phyloP scores from a whole-genome alignment of 306 rosid species.

The Pterocarpus santalinus region DNA sequence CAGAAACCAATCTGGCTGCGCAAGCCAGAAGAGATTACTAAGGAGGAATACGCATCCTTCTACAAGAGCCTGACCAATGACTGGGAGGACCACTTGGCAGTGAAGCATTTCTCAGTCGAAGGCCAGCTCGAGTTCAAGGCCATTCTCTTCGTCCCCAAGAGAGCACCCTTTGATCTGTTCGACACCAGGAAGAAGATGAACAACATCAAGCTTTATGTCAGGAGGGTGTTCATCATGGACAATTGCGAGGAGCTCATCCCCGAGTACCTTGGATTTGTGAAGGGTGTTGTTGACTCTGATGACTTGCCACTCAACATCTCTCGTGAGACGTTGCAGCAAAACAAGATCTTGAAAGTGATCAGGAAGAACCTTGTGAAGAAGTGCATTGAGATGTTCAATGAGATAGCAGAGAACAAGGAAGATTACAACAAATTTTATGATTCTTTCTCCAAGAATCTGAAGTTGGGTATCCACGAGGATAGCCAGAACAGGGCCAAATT shows the following conservation, averaged over 20 bases:
- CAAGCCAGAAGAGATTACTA: constrained; percentile 77
- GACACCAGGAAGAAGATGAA: constrained; percentile 80
- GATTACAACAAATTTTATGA: constrained; percentile 74
- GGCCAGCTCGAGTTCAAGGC: constrained; percentile 86
- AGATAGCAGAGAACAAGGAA: constrained; percentile 78
- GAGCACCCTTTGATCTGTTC: constrained; percentile 79
- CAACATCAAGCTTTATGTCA: constrained; percentile 76
- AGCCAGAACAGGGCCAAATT: constrained; percentile 76
- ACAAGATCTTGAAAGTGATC: constrained; percentile 78
- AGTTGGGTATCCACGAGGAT: constrained; percentile 75
- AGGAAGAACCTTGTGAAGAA: constrained; percentile 76
- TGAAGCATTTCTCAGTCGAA: constrained; percentile 77
- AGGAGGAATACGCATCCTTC: constrained; percentile 76
- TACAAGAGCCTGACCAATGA: constrained; percentile 81
- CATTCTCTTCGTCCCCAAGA: constrained; percentile 68
- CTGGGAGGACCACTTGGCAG: constrained; percentile 81
- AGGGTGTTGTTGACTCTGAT: constrained; percentile 82
- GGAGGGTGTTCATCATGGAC: constrained; percentile 84
- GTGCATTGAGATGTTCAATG: constrained; percentile 83
- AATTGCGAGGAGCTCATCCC: constrained; percentile 80
- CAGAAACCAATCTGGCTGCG: constrained; percentile 85
- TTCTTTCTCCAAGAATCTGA: constrained; percentile 74
- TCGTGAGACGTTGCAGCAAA: constrained; percentile 77
- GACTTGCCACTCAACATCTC: constrained; percentile 81
- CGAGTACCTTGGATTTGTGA: constrained; percentile 75